Evolutionary conservation across 805 yeast species (phyloP), one percentile per base, ranked within the genome.

Genomic region (Myxozyma sirexii): DNA sequence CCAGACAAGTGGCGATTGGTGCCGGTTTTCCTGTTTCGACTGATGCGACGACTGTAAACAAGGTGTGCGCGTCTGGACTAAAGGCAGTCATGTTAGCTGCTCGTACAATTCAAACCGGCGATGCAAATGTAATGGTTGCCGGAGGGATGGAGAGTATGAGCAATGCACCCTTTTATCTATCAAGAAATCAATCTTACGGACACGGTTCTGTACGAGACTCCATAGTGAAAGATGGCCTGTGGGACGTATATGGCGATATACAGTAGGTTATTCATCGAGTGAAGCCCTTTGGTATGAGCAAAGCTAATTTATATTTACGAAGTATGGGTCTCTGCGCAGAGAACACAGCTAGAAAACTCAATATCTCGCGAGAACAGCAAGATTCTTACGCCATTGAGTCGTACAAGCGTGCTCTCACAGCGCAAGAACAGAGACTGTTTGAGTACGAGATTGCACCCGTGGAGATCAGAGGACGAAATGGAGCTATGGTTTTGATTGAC

Each of bases 141-240:
- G 99, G 98, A 68, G 99, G 99, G 72, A 94, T 97, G 68, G 99
- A 94, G 78, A 87, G 96, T 59, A 93, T 94, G 99, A 80, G 97
- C 61, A 93, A 94, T 74, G 84, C 92, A 37, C 99, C 99, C 56
- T 93, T 92, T 81, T 93, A 93, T 74, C 8, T 60, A 26, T 49
- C 54, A 17, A n/a, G 60, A 4, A 46, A 41, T 41, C 79, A 82
- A 48, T 72, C 78, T 59, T 82, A 76, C 60, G 86, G 86, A 58
- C 80, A 81, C 65, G 67, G 77, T 47, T 57, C 75, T 56, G 62
- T 80, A 66, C 85, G 88, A 60, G 96, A 90, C 68, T 72, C 85
- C 42, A 72, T 81, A 24, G 68, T 90, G 66, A 84, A 84, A 72
- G 98, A 92, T 75, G 98, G 97, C 65, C 80, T 93, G 69, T 80